These are phyloP conservation scores for Phallus indusiatus DNA, from an alignment of 768 basidiomycete genomes.

Conservation along the genomic window DNA sequence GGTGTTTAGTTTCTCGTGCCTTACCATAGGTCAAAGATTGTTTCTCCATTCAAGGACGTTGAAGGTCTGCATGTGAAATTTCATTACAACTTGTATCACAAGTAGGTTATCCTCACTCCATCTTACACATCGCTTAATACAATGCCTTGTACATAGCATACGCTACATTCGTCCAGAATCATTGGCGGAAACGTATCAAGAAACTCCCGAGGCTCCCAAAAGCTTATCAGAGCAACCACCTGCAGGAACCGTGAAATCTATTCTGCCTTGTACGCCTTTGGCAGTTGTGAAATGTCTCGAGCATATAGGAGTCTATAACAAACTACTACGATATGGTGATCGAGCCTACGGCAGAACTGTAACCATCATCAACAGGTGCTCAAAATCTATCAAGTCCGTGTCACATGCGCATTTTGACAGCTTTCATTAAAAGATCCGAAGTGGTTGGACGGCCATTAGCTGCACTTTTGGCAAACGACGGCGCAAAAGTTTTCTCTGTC, in stretches of 20 bases:
- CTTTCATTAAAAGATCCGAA: constrained; percentile 64
- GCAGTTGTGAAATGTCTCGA: constrained; percentile 96
- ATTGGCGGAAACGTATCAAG: constrained; percentile 40
- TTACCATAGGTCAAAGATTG: constrained; percentile 42
- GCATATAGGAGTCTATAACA: constrained; percentile 87
- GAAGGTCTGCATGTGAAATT: constrained; percentile 97
- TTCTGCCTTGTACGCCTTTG: constrained; percentile 94
- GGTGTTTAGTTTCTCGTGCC: background rate
- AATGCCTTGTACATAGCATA: constrained; percentile 44
- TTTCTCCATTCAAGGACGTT: constrained; percentile 94
- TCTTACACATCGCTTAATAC: background rate
- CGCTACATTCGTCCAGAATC: constrained; percentile 82
- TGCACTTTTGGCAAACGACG: constrained; percentile 91
- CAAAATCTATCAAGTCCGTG: background rate
- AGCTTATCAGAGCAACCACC: constrained; percentile 39
- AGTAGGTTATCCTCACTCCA: constrained; percentile 38
- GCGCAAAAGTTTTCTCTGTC: constrained; percentile 88
- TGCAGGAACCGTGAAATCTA: constrained; percentile 84
- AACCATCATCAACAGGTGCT: constrained; percentile 88
- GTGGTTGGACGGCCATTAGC: constrained; percentile 97
- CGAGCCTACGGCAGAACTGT: constrained; percentile 88
- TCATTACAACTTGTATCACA: constrained; percentile 90
- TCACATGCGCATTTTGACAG: background rate
- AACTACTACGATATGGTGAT: constrained; percentile 85
- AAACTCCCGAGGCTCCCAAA: constrained; percentile 35